Conservation (phyloP, 78 protist species). For the Capsaspora owczarzaki region DNA sequence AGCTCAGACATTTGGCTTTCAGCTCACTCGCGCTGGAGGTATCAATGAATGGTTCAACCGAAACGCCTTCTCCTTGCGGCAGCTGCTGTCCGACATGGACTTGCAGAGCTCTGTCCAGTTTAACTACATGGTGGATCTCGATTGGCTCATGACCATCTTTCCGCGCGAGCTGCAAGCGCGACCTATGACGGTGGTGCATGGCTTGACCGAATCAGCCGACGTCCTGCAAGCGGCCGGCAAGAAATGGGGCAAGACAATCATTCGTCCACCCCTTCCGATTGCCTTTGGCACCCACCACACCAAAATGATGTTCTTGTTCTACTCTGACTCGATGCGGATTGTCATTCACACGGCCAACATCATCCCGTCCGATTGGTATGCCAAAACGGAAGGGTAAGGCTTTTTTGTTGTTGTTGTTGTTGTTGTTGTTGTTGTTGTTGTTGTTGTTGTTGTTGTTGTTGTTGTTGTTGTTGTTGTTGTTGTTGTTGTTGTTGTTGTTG, state of each 20-base stretch:
- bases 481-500: background rate
- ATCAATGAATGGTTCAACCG: background rate
- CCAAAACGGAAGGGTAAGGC: slow-evolving; percentile 10
- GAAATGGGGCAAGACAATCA: too few species aligned
- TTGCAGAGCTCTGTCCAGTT: background rate
- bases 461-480: background rate
- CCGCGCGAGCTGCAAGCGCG: slow-evolving; percentile 1
- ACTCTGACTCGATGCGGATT: background rate
- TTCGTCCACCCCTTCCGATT: background rate
- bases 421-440: background rate
- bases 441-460: background rate
- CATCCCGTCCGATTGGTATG: slow-evolving; percentile 1
- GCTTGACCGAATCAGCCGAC: too few species aligned
- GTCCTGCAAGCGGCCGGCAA: too few species aligned
- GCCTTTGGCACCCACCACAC: slow-evolving; percentile 5
- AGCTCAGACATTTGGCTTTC: background rate
- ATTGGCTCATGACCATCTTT: slow-evolving; percentile 1
- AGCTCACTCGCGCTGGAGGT: background rate
- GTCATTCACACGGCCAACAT: slow-evolving; percentile 34
- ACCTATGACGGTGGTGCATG: background rate
- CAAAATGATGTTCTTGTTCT: slow-evolving; percentile 6
- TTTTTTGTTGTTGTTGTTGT: too few species aligned
- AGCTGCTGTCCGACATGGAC: background rate
- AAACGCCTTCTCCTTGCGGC: background rate
- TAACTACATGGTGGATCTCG: slow-evolving; percentile 21